A percentile compares a stretch with the other conserved stretches of the same genome.
These are phyloP conservation scores for Aspergillus ochraceus DNA, from an alignment of 2,329 filamentous ascomycete species.

Conservation along the genomic window DNA sequence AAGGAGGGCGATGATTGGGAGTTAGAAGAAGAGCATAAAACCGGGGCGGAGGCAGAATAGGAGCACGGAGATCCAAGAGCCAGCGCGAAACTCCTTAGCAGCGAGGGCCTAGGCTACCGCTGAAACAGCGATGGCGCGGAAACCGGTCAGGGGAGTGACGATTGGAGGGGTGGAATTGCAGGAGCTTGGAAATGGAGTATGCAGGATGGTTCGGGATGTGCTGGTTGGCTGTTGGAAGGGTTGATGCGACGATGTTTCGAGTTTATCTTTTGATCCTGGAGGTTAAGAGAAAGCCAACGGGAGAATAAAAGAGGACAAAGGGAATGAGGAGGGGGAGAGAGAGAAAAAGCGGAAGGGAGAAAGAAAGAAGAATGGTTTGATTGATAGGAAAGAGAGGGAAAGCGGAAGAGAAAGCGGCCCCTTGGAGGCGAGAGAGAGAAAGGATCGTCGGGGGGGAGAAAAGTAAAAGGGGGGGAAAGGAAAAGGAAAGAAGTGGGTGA, in stretches of 20 bases:
- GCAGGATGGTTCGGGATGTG: background rate
- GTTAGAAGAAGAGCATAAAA: slow-evolving; percentile 13
- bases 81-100: slow-evolving; percentile 1
- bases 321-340: slow-evolving; percentile 7
- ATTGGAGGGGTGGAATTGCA: slow-evolving; percentile 16
- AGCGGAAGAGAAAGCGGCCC: background rate
- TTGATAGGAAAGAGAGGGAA: slow-evolving; percentile 1
- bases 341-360: slow-evolving; percentile 11
- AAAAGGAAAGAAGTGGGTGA: slow-evolving; percentile 5
- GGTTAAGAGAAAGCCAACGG: slow-evolving; percentile 2
- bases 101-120: slow-evolving; percentile 6
- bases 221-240: background rate
- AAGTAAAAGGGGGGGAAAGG: background rate
- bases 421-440: slow-evolving; percentile 3
- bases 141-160: slow-evolving; percentile 15
- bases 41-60: slow-evolving; percentile 7
- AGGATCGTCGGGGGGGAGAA: slow-evolving; percentile 7
- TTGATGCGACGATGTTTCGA: background rate
- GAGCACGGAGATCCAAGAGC: slow-evolving; percentile 8
- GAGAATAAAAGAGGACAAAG: slow-evolving; percentile 5
- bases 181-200: slow-evolving; percentile 8
- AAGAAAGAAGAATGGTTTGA: slow-evolving; percentile 9
- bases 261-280: background rate
- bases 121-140: slow-evolving; percentile 26
- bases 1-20: slow-evolving; percentile 15